phyloP scores from a whole-genome alignment of 495 filamentous ascomycete species.

The Trichoderma erinaceum region DNA sequence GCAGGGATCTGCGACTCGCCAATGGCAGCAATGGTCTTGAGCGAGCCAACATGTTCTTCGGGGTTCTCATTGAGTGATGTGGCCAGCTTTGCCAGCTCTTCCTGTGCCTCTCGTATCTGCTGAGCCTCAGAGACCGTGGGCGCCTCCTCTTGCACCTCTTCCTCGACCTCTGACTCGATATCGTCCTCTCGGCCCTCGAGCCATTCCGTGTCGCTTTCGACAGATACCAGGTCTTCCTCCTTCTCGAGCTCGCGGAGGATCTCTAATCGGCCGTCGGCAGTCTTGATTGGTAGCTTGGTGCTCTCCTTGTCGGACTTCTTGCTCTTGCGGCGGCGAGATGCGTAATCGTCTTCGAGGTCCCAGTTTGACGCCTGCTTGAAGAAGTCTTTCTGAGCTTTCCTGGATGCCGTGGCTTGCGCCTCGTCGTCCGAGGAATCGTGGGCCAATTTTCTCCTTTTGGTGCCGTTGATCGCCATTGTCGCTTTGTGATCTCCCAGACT shows the following conservation, averaged over 20 bases:
- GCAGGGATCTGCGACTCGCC: constrained; percentile 60
- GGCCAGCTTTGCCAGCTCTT: constrained; percentile 82
- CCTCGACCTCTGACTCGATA: constrained; percentile 35
- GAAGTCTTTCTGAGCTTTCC: constrained; percentile 34
- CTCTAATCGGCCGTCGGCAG: constrained; percentile 64
- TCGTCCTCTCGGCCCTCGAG: constrained; percentile 41
- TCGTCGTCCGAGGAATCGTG: constrained; percentile 13
- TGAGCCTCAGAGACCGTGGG: constrained; percentile 63
- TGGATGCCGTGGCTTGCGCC: background rate
- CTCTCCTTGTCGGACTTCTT: constrained; percentile 59
- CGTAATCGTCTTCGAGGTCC: constrained; percentile 91
- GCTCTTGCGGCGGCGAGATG: constrained; percentile 65
- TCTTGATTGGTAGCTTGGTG: constrained; percentile 79
- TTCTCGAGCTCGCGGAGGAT: constrained; percentile 38
- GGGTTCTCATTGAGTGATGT: constrained; percentile 81
- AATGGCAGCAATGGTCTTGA: constrained; percentile 71
- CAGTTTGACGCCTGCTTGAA: constrained; percentile 51
- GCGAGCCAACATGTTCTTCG: constrained; percentile 75
- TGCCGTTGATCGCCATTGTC: constrained; percentile 10
- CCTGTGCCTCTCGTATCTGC: constrained; percentile 81
- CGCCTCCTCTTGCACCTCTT: constrained; percentile 36
- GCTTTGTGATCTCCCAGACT: background rate
- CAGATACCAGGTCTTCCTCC: constrained; percentile 38
- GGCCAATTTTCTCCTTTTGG: constrained; percentile 14
- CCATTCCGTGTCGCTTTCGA: constrained; percentile 50